These are phyloP conservation scores for Ogataea trehalophila DNA, from an alignment of 805 yeast genomes.

Conservation along the genomic window DNA sequence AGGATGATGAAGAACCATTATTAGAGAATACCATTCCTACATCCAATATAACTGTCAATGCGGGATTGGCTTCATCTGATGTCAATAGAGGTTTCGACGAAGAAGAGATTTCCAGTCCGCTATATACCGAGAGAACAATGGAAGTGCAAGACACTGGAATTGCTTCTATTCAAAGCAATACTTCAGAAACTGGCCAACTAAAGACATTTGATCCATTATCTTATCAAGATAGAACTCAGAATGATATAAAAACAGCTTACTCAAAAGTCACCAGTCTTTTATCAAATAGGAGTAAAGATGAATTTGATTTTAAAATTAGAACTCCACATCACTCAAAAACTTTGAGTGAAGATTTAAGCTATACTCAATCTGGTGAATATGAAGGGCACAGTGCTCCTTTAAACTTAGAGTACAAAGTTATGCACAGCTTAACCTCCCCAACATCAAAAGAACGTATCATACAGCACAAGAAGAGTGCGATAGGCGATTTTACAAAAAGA, in stretches of 20 bases:
- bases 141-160: too few relatives aligned
- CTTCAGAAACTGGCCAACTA: neutral
- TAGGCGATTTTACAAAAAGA: neutral
- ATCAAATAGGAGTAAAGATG: neutral
- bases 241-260: neutral
- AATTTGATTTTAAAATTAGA: neutral
- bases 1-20: too few relatives aligned
- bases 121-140: too few relatives aligned
- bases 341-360: neutral
- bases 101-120: too few relatives aligned
- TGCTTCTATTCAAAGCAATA: neutral
- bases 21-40: neutral
- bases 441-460: neutral
- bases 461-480: neutral
- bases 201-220: neutral
- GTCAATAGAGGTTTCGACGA: too few relatives aligned
- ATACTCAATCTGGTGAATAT: slow-evolving; percentile 16
- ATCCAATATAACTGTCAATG: neutral
- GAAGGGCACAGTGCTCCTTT: slow-evolving; percentile 10
- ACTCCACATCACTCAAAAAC: neutral
- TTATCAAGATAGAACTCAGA: neutral
- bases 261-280: too few relatives aligned
- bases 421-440: slow-evolving; percentile 10
- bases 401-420: slow-evolving; percentile 13
- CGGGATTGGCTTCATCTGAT: neutral